phyloP scores from a whole-genome alignment of 2,329 filamentous ascomycete genomes.

The Emmonsia crescens region DNA sequence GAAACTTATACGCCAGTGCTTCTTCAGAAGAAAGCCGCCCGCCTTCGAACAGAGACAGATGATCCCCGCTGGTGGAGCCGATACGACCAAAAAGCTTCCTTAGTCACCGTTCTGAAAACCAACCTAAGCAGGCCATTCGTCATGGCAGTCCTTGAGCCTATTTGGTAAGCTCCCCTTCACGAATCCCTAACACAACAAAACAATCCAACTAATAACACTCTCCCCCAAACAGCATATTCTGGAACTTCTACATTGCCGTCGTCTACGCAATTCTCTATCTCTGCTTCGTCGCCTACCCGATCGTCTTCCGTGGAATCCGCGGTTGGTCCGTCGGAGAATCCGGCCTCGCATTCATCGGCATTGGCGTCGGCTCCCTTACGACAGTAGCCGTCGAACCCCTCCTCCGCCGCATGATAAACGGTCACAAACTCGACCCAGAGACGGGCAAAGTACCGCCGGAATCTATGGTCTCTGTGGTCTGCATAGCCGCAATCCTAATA shows the following conservation, averaged over 20 bases:
- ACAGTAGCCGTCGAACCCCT: slow-evolving; percentile 52
- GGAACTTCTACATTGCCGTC: slow-evolving; percentile 59
- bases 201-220: background rate
- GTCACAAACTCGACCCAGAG: slow-evolving; percentile 60
- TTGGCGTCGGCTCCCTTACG: slow-evolving; percentile 47
- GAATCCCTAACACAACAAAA: background rate
- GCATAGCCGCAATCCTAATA: slow-evolving; percentile 61
- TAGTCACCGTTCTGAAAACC: slow-evolving; percentile 57
- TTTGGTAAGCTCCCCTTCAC: slow-evolving; percentile 47
- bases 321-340: slow-evolving; percentile 66
- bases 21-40: slow-evolving; percentile 54
- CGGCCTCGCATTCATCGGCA: slow-evolving; percentile 69
- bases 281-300: slow-evolving; percentile 82
- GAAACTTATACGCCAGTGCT: slow-evolving; percentile 71
- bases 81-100: slow-evolving; percentile 61
- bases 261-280: slow-evolving; percentile 82
- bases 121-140: slow-evolving; percentile 70
- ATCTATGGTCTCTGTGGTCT: slow-evolving; percentile 69
- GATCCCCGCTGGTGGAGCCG: slow-evolving; percentile 67
- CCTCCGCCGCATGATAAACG: slow-evolving; percentile 65
- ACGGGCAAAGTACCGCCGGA: slow-evolving; percentile 68
- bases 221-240: slow-evolving; percentile 50
- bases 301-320: slow-evolving; percentile 64
- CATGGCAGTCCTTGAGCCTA: slow-evolving; percentile 70
- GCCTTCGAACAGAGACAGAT: slow-evolving; percentile 54